A percentile compares a stretch with the other conserved stretches of the same genome.
phyloP scores from a whole-genome alignment of 2,329 filamentous ascomycete species.

The Chaetomiaceae sp. region DNA sequence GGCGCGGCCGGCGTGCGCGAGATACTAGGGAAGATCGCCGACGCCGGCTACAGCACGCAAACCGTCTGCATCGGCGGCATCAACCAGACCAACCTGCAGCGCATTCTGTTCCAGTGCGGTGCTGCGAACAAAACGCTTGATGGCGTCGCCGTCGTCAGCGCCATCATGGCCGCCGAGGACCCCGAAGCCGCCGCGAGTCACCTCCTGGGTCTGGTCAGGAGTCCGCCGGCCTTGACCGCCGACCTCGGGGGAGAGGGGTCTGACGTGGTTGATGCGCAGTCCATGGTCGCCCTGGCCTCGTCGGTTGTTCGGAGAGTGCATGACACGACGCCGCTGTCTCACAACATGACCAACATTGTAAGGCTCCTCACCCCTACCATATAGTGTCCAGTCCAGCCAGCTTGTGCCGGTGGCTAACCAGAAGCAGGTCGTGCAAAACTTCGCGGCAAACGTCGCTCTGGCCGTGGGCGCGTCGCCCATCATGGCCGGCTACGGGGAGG shows the following conservation, averaged over 20 bases:
- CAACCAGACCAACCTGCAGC: constrained; percentile 68
- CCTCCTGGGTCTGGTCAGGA: constrained; percentile 53
- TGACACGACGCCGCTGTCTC: constrained; percentile 65
- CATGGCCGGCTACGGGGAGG: constrained; percentile 83
- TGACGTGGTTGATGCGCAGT: constrained; percentile 3
- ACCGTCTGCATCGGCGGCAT: constrained; percentile 88
- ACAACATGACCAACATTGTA: constrained; percentile 95
- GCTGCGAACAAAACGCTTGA: constrained; percentile 57
- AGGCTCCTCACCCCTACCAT: background rate
- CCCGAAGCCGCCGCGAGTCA: constrained; percentile 58
- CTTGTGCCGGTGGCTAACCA: background rate
- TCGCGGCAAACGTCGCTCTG: constrained; percentile 86
- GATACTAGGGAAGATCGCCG: constrained; percentile 58
- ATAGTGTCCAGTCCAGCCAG: background rate
- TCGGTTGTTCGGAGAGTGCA: constrained; percentile 57
- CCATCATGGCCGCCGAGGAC: constrained; percentile 69
- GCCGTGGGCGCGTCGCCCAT: constrained; percentile 84
- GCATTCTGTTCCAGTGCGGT: constrained; percentile 66
- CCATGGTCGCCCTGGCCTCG: constrained; percentile 31
- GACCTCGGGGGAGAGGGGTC: constrained; percentile 13
- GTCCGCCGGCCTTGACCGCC: constrained; percentile 31
- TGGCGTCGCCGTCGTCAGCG: constrained; percentile 84
- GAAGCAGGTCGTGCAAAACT: constrained; percentile 75
- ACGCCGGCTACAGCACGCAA: constrained; percentile 43
- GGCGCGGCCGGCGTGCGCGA: constrained; percentile 65